phyloP scores from a whole-genome alignment of 2,329 filamentous ascomycete species.

The Celoporthe dispersa region DNA sequence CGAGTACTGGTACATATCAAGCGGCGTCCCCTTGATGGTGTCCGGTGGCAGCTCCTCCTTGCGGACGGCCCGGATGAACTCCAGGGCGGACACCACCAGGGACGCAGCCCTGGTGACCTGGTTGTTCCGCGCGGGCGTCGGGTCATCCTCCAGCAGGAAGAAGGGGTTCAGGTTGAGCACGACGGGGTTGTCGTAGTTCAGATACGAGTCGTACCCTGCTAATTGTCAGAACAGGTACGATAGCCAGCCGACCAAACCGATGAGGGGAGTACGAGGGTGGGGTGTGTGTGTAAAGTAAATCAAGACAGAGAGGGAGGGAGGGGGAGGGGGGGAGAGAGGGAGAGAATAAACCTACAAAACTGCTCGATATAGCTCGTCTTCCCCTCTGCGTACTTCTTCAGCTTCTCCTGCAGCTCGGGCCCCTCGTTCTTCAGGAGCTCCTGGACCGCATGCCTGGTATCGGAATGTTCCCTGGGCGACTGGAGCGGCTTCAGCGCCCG shows the following conservation, averaged over 20 bases:
- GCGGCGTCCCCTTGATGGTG: constrained; percentile 77
- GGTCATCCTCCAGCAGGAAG: constrained; percentile 96
- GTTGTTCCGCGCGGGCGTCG: constrained; percentile 93
- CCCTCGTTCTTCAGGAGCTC: constrained; percentile 85
- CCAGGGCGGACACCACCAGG: constrained; percentile 84
- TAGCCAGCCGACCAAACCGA: background rate
- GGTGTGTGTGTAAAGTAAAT: too few species aligned
- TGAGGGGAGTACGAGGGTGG: background rate
- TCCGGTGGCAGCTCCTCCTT: constrained; percentile 93
- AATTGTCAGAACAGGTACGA: constrained; percentile 33
- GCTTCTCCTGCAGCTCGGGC: constrained; percentile 80
- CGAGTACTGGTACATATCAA: constrained; percentile 99
- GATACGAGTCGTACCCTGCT: constrained; percentile 91
- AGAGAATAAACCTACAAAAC: constrained; percentile 72
- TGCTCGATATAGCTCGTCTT: constrained; percentile 98
- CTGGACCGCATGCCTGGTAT: constrained; percentile 77
- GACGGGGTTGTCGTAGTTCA: constrained; percentile 97
- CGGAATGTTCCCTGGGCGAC: constrained; percentile 76
- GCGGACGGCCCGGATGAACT: constrained; percentile 90
- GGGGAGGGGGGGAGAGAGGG: too few species aligned
- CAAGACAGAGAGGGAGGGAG: too few species aligned
- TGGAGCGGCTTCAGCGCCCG: constrained; percentile 82
- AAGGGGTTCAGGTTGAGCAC: constrained; percentile 98
- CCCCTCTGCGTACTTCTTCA: constrained; percentile 87
- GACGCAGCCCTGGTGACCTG: constrained; percentile 95